These are phyloP conservation scores for Apiospora pterosperma DNA, from an alignment of 2,329 filamentous ascomycete species.

Conservation along the genomic window DNA sequence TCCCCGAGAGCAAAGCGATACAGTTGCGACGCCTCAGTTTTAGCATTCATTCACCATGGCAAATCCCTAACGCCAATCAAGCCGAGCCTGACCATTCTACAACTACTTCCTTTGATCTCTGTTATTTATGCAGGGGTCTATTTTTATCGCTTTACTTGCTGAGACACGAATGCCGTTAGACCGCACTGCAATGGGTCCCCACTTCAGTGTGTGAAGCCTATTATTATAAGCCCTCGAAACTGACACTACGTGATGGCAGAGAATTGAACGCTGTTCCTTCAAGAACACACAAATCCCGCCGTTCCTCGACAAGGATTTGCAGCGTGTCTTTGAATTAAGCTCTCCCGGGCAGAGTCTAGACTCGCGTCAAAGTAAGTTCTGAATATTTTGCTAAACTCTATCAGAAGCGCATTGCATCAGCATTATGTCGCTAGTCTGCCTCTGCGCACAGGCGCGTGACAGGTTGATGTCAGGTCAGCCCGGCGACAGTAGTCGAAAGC, in stretches of 20 bases:
- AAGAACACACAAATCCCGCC: not conserved
- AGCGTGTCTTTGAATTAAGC: conserved; percentile 1
- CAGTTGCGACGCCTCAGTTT: not conserved
- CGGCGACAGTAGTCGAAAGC: not conserved
- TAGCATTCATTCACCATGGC: not conserved
- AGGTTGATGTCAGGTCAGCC: conserved; percentile 3
- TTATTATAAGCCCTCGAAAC: not conserved
- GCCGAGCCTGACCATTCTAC: not conserved
- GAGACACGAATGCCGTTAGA: conserved; percentile 3
- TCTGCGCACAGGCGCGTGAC: conserved; percentile 4
- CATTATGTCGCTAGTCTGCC: conserved; percentile 5
- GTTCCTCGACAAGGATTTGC: not conserved
- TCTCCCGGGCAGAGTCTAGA: not conserved
- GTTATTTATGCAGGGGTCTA: conserved; percentile 5
- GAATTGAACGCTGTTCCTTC: not conserved
- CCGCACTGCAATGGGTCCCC: not conserved
- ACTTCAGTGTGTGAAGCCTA: not conserved
- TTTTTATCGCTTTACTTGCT: conserved; percentile 4
- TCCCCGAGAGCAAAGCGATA: not conserved
- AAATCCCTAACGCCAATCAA: not conserved
- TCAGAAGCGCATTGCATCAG: conserved; percentile 5
- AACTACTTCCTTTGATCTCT: not conserved
- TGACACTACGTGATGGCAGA: not conserved
- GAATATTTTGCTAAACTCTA: not conserved
- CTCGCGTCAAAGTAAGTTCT: conserved; percentile 4